These are phyloP conservation scores for Nakazawaea ishiwadae DNA, from an alignment of 805 yeast species.

Conservation along the genomic window DNA sequence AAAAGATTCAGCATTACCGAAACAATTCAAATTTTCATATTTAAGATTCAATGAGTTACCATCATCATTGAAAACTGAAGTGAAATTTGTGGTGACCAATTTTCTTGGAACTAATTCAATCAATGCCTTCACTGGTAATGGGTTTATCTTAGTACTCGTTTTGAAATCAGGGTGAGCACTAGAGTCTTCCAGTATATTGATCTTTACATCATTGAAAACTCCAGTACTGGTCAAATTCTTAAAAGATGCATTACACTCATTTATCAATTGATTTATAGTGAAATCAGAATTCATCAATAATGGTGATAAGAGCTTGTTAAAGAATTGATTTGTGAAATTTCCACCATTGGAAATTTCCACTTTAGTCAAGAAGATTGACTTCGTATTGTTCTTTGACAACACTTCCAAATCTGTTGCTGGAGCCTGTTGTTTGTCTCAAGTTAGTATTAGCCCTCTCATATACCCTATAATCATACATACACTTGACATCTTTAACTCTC, in stretches of 20 bases:
- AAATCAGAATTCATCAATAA: slow-evolving; percentile 29
- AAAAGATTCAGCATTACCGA: slow-evolving; percentile 67
- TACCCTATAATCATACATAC: too few relatives aligned
- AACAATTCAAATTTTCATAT: slow-evolving; percentile 42
- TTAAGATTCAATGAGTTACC: slow-evolving; percentile 29
- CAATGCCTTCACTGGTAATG: slow-evolving; percentile 27
- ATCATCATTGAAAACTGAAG: slow-evolving; percentile 29
- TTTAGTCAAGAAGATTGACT: slow-evolving; percentile 16
- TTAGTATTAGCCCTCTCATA: too few relatives aligned
- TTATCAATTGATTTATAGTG: slow-evolving; percentile 39
- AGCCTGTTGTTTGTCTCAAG: too few relatives aligned
- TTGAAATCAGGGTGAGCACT: too few relatives aligned
- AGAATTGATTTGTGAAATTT: slow-evolving; percentile 35
- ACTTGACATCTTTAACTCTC: too few relatives aligned
- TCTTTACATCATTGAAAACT: slow-evolving; percentile 21
- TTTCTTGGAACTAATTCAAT: slow-evolving; percentile 29
- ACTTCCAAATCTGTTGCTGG: neutral
- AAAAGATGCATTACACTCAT: slow-evolving; percentile 17
- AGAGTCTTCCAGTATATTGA: slow-evolving; percentile 17
- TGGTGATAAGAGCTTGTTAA: slow-evolving; percentile 41
- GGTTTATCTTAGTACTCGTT: slow-evolving; percentile 15
- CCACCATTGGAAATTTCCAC: slow-evolving; percentile 27
- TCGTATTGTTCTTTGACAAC: slow-evolving; percentile 7
- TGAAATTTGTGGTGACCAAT: slow-evolving; percentile 26
- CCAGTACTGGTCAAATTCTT: slow-evolving; percentile 22